These are phyloP conservation scores for Rhytidiadelphus loreus DNA, from an alignment of 225 moss, liverwort and hornwort species.

Conservation along the genomic window DNA sequence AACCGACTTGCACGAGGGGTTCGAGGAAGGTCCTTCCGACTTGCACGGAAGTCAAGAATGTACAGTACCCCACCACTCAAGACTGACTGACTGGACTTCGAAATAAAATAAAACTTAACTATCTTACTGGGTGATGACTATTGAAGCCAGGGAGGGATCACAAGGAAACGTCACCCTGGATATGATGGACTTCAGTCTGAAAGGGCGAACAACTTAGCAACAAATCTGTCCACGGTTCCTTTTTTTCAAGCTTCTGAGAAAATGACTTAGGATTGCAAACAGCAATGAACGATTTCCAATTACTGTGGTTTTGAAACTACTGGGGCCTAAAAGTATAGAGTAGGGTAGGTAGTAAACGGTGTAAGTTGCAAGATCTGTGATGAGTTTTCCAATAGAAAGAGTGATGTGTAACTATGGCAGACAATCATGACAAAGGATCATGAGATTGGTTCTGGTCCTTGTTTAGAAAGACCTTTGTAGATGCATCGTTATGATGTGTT, in stretches of 20 bases:
- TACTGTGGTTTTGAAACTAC: background rate
- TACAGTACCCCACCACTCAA: background rate
- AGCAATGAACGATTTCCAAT: too few species aligned
- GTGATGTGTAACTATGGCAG: background rate
- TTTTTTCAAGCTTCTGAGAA: background rate
- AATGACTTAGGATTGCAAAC: background rate
- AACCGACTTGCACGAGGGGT: background rate
- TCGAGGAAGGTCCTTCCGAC: background rate
- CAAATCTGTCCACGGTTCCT: too few species aligned
- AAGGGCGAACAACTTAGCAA: background rate
- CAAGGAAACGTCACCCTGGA: background rate
- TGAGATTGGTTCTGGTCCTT: background rate
- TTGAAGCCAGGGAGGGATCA: background rate
- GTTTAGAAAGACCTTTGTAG: too few species aligned
- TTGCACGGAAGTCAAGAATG: background rate
- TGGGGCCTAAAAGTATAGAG: background rate
- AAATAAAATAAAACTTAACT: background rate
- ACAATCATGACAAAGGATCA: background rate
- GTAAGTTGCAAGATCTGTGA: background rate
- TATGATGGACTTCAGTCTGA: background rate
- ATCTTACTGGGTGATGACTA: too few species aligned
- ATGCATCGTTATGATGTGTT: background rate
- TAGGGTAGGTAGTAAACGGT: background rate
- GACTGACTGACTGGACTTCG: background rate
- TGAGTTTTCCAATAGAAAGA: background rate